Base-by-base conservation (phyloP, 345 rosid genomes). In the Cardamine occulta region DNA sequence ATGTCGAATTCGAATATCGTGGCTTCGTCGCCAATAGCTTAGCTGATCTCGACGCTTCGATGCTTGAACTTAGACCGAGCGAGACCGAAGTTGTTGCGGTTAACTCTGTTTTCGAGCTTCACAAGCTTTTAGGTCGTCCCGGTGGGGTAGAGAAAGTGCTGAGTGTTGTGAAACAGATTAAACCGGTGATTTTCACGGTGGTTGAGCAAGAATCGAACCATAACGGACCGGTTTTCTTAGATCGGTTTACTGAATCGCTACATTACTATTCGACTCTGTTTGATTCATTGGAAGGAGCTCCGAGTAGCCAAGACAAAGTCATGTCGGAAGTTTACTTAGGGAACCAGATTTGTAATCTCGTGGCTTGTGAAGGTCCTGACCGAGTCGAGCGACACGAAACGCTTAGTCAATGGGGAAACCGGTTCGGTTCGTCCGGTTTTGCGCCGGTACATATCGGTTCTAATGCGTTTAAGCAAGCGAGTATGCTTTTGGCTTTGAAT, bases 151-250 rank as follows among this genome's bases (percentile, higher is more conserved):
- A 85, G 52, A 90, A 86, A 54, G 91, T 92, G 0, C 64, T 92
- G 2, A 73, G 85, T 1, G 86, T 85, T 9, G 89, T 93, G 34
- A 84, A 80, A 70, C 82, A 81, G 63, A 85, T 85, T 82, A 83
- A 85, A 23, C 97, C 97, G 65, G 88, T 75, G 21, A 88, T 93
- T 48, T 80, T 93, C 51, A 93, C 97, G 1, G 74, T 93, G 2
- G 94, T 88, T 1, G 97, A 93, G 83, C 97, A 93, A 51, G 97
- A 93, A 84, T 85, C 94, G 9, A 85, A 85, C 75, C 96, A 90
- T 48, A 93, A 90, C 40, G 87, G 93, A 10, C 86, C 89, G 79
- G 82, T 84, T 42, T 90, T 93, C 84, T 18, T 88, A 68, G 91
- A 90, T 86, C 88, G 97, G 75, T 93, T 93, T 81, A 93, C 83